Evolutionary conservation across 169 alveolate genomes (phyloP).

Genomic region (Plasmodium gonderi): DNA sequence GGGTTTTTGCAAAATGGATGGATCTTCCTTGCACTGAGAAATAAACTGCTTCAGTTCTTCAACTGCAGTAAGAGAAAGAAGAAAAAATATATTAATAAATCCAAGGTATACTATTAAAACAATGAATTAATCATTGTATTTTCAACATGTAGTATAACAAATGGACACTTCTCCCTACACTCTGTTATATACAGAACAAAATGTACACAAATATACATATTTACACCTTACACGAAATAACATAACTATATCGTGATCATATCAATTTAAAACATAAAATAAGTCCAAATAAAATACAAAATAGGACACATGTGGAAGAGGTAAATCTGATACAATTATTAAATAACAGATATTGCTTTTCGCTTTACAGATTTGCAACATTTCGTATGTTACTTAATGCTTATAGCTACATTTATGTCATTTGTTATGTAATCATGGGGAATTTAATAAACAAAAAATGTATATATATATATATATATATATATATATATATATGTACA

Average conservation of each 20-base stretch:
- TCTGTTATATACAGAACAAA: no score
- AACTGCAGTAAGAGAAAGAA: conserved; percentile 62
- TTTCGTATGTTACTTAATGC: background rate
- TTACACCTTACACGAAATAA: no score
- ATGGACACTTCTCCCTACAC: no score
- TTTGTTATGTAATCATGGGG: background rate
- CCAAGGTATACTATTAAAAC: no score
- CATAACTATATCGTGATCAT: no score
- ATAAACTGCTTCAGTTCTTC: conserved; percentile 81
- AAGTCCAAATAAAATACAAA: background rate
- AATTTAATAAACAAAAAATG: background rate
- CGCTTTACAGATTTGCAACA: background rate
- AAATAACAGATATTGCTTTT: background rate
- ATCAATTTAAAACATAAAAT: background rate
- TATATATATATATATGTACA: background rate
- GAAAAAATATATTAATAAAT: background rate
- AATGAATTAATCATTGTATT: no score
- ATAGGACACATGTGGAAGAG: background rate
- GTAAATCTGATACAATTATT: background rate
- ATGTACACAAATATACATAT: no score
- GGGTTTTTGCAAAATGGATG: conserved; percentile 79
- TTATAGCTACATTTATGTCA: background rate
- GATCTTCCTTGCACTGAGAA: conserved; percentile 74
- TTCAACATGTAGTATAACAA: no score
- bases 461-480: background rate